A percentile compares a stretch with the other conserved stretches of the same genome.
Conservation (phyloP, 192 early-diverging fungal species). For the Coemansia furcata region DNA sequence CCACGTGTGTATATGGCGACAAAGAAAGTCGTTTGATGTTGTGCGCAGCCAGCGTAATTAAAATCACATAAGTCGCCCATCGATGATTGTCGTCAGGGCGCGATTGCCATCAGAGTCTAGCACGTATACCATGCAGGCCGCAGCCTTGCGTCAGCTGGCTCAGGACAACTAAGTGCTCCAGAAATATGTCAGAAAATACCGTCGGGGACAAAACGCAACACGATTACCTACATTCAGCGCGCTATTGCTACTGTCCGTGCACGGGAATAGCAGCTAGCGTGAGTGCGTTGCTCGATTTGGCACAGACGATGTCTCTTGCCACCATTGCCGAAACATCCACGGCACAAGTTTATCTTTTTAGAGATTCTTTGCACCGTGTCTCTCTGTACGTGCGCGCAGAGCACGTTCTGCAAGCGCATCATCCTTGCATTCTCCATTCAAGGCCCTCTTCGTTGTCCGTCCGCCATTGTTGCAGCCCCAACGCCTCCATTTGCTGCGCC, state of each 20-base stretch:
- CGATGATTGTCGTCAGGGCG: not conserved
- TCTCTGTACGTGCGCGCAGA: not conserved
- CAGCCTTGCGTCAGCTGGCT: not conserved
- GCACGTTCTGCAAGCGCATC: not conserved
- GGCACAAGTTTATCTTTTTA: conserved; percentile 1
- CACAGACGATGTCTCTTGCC: not conserved
- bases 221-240: not conserved
- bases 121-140: not conserved
- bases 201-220: not conserved
- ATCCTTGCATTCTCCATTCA: not conserved
- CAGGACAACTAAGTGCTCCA: not conserved
- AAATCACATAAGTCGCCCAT: not conserved
- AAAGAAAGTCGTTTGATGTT: not conserved
- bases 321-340: conserved; percentile 2
- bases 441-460: not conserved
- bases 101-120: not conserved
- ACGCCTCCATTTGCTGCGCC: not conserved
- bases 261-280: not conserved
- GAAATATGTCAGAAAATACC: not conserved
- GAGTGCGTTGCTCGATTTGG: not conserved
- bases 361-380: not conserved
- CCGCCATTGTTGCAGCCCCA: conserved; percentile 4
- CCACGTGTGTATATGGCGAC: not conserved
- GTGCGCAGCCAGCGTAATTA: not conserved
- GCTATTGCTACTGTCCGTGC: not conserved